These are phyloP conservation scores for Calocybe cyanea DNA, from an alignment of 768 basidiomycete species.

Conservation along the genomic window DNA sequence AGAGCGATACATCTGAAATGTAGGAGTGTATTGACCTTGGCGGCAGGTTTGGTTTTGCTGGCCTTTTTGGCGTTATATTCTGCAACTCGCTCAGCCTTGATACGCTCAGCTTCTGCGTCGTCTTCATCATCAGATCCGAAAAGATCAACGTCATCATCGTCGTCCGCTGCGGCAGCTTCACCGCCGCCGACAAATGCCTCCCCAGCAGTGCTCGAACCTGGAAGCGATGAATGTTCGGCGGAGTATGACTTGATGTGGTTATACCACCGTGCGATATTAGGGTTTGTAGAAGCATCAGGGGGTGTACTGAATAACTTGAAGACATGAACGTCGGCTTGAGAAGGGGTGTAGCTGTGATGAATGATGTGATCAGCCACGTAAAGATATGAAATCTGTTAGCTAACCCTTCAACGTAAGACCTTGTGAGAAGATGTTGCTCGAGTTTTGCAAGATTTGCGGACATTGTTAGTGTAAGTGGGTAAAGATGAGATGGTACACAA, in stretches of 20 bases:
- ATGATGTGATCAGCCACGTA: slow-evolving; percentile 12
- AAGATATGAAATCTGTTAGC: slow-evolving; percentile 19
- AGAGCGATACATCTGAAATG: slow-evolving; percentile 2
- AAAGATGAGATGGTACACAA: slow-evolving; percentile 16
- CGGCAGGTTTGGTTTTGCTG: slow-evolving; percentile 78
- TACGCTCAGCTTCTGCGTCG: slow-evolving; percentile 77
- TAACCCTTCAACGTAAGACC: slow-evolving; percentile 92
- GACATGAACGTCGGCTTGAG: slow-evolving; percentile 91
- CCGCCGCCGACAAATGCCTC: slow-evolving; percentile 62
- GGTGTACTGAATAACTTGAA: slow-evolving; percentile 74
- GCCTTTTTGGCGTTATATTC: slow-evolving; percentile 95
- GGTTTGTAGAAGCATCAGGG: slow-evolving; percentile 61
- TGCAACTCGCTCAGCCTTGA: slow-evolving; percentile 92
- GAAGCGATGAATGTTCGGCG: slow-evolving; percentile 70
- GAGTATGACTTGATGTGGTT: slow-evolving; percentile 87
- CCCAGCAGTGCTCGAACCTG: slow-evolving; percentile 83
- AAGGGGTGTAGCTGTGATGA: slow-evolving; percentile 72
- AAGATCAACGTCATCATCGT: slow-evolving; percentile 78
- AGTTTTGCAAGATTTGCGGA: slow-evolving; percentile 67
- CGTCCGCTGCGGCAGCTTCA: slow-evolving; percentile 41
- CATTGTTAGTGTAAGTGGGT: slow-evolving; percentile 39
- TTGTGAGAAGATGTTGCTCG: slow-evolving; percentile 80
- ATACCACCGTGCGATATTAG: slow-evolving; percentile 89
- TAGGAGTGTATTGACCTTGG: slow-evolving; percentile 56
- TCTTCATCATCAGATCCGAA: slow-evolving; percentile 85